phyloP scores from a whole-genome alignment of 257 asterid species.

The Scutellaria barbata region DNA sequence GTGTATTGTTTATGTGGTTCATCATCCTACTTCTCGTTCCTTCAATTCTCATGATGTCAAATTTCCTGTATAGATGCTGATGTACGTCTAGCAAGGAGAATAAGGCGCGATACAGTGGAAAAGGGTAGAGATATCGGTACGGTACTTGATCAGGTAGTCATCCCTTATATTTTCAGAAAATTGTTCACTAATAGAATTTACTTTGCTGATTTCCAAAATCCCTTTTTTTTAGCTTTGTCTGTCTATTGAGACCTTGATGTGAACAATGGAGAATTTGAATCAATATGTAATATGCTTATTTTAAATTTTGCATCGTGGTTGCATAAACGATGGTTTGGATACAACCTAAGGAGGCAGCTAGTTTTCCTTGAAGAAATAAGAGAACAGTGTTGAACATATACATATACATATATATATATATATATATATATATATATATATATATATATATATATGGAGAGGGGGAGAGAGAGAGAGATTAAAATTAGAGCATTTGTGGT shows the following conservation, averaged over 20 bases:
- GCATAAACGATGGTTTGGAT: conserved; percentile 9
- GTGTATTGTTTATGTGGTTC: conserved; percentile 17
- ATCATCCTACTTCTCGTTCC: conserved; percentile 35
- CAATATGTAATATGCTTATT: background rate
- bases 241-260: conserved; percentile 2
- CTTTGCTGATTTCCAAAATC: background rate
- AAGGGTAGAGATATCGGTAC: conserved; percentile 86
- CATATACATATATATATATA: too few relatives aligned
- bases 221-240: conserved; percentile 4
- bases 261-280: background rate
- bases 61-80: conserved; percentile 90
- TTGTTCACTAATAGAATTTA: background rate
- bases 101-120: conserved; percentile 93
- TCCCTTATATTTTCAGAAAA: conserved; percentile 8
- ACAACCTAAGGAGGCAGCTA: background rate
- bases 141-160: conserved; percentile 92
- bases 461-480: too few relatives aligned
- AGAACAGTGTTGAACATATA: conserved; percentile 1
- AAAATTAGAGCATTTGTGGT: too few relatives aligned
- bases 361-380: conserved; percentile 1
- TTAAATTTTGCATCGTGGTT: background rate
- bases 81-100: conserved; percentile 97
- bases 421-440: too few relatives aligned
- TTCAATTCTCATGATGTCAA: conserved; percentile 42
- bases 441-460: background rate